A percentile compares a stretch with the other conserved stretches of the same genome.
These are phyloP conservation scores for Eremochloa ophiuroides DNA, from an alignment of 176 grass and related monocot genomes.

Conservation along the genomic window DNA sequence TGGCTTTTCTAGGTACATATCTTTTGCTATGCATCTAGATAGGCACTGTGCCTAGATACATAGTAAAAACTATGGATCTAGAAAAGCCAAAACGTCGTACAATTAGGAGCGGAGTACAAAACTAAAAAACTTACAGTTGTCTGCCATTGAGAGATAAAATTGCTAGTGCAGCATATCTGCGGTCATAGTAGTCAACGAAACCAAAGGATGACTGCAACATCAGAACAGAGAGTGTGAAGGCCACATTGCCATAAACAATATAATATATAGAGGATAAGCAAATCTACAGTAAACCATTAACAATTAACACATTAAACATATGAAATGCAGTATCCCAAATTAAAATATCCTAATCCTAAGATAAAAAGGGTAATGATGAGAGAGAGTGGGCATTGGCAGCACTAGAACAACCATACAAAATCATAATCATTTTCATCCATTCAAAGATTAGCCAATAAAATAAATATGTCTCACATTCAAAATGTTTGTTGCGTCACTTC, in stretches of 20 bases:
- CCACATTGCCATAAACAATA: background rate
- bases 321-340: background rate
- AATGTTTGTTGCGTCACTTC: background rate
- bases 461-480: background rate
- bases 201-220: conserved; percentile 90
- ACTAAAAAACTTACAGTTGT: conserved; percentile 68
- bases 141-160: conserved; percentile 88
- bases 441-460: background rate
- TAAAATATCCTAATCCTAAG: background rate
- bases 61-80: background rate
- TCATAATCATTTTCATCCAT: background rate
- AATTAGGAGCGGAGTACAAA: background rate
- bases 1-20: background rate
- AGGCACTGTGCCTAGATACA: background rate
- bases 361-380: background rate
- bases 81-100: background rate
- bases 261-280: background rate
- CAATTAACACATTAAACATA: conserved; percentile 10
- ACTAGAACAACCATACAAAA: background rate
- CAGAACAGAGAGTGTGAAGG: background rate
- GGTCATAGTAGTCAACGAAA: conserved; percentile 97
- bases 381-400: background rate
- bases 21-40: background rate
- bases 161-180: conserved; percentile 85
- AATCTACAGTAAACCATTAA: conserved; percentile 14